Evolutionary conservation across 805 yeast genomes (phyloP).

Genomic region (Metschnikowia colocasiae): DNA sequence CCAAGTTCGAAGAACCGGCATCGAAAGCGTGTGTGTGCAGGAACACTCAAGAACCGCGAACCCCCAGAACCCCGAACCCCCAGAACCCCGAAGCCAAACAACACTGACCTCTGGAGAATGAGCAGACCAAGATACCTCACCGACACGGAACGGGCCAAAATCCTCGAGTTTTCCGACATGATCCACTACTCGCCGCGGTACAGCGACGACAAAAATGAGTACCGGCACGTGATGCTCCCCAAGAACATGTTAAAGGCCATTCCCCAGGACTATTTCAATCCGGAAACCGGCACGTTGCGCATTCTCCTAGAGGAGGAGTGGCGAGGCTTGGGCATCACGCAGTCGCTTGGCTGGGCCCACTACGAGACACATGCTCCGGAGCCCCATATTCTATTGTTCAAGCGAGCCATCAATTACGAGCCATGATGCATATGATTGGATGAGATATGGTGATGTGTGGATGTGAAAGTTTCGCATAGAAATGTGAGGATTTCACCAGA

Average conservation of each 20-base stretch:
- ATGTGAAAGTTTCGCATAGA: too few species aligned
- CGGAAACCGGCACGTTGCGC: constrained; percentile 90
- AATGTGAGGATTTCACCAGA: too few species aligned
- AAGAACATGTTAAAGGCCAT: constrained; percentile 91
- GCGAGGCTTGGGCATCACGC: constrained; percentile 98
- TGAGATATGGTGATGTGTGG: too few species aligned
- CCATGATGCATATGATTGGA: too few species aligned
- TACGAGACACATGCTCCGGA: constrained; percentile 98
- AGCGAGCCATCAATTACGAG: constrained; percentile 58
- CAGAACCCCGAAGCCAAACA: neutral
- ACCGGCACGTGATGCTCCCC: constrained; percentile 95
- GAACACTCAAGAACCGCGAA: neutral
- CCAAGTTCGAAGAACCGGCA: neutral
- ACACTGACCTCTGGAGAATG: constrained; percentile 12
- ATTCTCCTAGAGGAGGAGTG: constrained; percentile 93
- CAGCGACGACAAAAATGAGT: constrained; percentile 88
- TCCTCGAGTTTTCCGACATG: constrained; percentile 86
- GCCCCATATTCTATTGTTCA: constrained; percentile 89
- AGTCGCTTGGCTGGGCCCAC: constrained; percentile 96
- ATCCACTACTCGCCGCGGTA: constrained; percentile 94
- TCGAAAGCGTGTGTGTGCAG: neutral
- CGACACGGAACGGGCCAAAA: constrained; percentile 78
- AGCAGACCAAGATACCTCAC: constrained; percentile 68
- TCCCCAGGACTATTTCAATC: constrained; percentile 89
- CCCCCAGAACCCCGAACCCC: too few species aligned